A percentile compares a stretch with the other conserved stretches of the same genome.
Evolutionary conservation across 192 early-diverging fungal genomes (phyloP).

Genomic region (Gorgonomyces haynaldii): DNA sequence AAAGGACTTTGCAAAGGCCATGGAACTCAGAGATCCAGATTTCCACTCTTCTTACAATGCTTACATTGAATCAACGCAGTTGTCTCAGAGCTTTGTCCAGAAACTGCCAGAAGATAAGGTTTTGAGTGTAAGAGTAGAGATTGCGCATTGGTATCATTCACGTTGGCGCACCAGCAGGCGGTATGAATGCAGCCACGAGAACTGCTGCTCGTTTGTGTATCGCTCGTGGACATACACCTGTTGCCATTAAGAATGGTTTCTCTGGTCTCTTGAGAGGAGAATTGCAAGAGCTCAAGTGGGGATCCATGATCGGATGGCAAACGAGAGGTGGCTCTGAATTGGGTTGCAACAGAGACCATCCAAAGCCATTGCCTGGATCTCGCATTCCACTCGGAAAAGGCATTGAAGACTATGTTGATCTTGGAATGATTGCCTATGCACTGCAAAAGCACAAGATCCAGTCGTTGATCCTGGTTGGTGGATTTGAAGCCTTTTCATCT

Average conservation of each 20-base stretch:
- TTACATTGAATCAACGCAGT: constrained; percentile 30
- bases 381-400: constrained; percentile 15
- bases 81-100: constrained; percentile 7
- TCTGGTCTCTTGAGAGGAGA: constrained; percentile 76
- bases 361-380: constrained; percentile 42
- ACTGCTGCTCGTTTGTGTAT: constrained; percentile 70
- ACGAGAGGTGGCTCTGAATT: constrained; percentile 81
- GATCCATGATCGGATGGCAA: constrained; percentile 84
- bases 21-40: constrained; percentile 76
- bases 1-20: constrained; percentile 81
- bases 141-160: constrained; percentile 87
- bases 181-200: constrained; percentile 94
- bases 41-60: constrained; percentile 49
- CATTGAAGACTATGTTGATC: constrained; percentile 39
- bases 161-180: constrained; percentile 90
- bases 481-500: constrained; percentile 87
- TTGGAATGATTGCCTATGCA: constrained; percentile 84
- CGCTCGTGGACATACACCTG: constrained; percentile 75
- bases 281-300: constrained; percentile 67
- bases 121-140: constrained; percentile 16
- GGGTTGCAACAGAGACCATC: constrained; percentile 89
- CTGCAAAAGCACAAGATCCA: constrained; percentile 85
- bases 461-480: constrained; percentile 86
- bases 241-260: constrained; percentile 90
- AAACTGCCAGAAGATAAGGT: constrained; percentile 52